phyloP scores from a whole-genome alignment of 805 yeast genomes.

The Metschnikowia bowlesiae region DNA sequence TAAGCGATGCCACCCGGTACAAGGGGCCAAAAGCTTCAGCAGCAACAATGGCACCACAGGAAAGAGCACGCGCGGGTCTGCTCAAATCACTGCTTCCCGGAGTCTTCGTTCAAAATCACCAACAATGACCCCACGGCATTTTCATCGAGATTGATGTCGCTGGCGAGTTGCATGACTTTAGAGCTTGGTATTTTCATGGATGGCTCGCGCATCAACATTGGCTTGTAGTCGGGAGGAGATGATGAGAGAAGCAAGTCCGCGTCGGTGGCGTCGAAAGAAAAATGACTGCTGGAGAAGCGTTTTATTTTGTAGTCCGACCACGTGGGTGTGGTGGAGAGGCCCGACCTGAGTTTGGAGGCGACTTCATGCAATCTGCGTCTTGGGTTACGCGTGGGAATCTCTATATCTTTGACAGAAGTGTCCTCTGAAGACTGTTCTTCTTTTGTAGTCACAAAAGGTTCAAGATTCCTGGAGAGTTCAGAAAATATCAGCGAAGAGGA shows the following conservation, averaged over 20 bases:
- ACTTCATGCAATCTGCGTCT: constrained; percentile 1
- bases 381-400: constrained; percentile 2
- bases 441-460: background rate
- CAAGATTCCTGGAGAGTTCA: background rate
- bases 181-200: constrained; percentile 5
- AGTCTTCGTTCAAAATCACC: constrained; percentile 7
- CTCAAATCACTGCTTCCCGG: background rate
- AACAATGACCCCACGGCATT: constrained; percentile 11
- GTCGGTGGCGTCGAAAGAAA: constrained; percentile 1
- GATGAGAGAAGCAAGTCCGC: background rate
- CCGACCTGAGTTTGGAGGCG: background rate
- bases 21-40: background rate
- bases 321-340: background rate
- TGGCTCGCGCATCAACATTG: background rate
- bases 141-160: constrained; percentile 10
- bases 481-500: constrained; percentile 1
- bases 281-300: background rate
- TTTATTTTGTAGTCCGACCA: background rate
- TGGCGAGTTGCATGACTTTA: constrained; percentile 5
- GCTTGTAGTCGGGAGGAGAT: background rate
- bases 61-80: background rate
- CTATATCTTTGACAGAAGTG: background rate
- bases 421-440: background rate
- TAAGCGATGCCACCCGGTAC: no score
- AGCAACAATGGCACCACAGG: background rate